Percentiles rank a stretch among this genome's conserved stretches.
Evolutionary conservation across 1,139 yeast species (phyloP).

Genomic region (Candida sp.): DNA sequence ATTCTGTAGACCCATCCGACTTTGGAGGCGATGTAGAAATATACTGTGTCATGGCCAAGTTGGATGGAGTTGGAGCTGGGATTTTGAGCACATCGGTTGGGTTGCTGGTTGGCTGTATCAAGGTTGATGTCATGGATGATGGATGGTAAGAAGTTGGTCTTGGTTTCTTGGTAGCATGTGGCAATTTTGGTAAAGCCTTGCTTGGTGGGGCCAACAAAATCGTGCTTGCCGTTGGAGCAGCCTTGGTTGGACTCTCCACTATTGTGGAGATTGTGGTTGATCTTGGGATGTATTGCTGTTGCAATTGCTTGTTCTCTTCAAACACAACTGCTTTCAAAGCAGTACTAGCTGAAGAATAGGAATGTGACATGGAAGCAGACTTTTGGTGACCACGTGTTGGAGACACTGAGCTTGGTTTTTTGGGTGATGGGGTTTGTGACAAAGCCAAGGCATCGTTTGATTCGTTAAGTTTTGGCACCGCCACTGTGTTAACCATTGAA

Average conservation of each 20-base stretch:
- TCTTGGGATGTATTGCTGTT: slow-evolving; percentile 6
- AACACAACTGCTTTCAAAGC: slow-evolving; percentile 71
- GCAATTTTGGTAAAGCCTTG: slow-evolving; percentile 34
- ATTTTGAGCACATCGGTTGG: slow-evolving; percentile 36
- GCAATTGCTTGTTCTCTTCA: slow-evolving; percentile 24
- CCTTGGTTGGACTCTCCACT: slow-evolving; percentile 47
- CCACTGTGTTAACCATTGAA: slow-evolving; percentile 53
- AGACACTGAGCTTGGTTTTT: slow-evolving; percentile 16
- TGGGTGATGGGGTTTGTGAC: slow-evolving; percentile 19
- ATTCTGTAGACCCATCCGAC: slow-evolving; percentile 7
- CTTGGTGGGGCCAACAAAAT: slow-evolving; percentile 17
- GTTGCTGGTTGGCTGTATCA: slow-evolving; percentile 23
- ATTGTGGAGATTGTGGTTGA: slow-evolving; percentile 40
- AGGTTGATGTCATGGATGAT: slow-evolving; percentile 45
- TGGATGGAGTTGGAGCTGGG: slow-evolving; percentile 39
- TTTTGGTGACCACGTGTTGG: slow-evolving; percentile 35
- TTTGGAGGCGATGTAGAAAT: slow-evolving; percentile 45
- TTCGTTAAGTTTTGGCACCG: slow-evolving; percentile 18
- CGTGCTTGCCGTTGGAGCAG: slow-evolving; percentile 10
- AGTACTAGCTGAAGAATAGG: slow-evolving; percentile 57
- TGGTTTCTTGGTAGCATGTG: slow-evolving; percentile 58
- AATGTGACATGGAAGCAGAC: slow-evolving; percentile 36
- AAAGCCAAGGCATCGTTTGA: slow-evolving; percentile 10
- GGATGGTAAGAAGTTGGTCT: slow-evolving; percentile 88
- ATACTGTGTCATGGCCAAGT: slow-evolving; percentile 40